Evolutionary conservation across 768 basidiomycete genomes (phyloP).

Genomic region (Clitopilus hobsonii): DNA sequence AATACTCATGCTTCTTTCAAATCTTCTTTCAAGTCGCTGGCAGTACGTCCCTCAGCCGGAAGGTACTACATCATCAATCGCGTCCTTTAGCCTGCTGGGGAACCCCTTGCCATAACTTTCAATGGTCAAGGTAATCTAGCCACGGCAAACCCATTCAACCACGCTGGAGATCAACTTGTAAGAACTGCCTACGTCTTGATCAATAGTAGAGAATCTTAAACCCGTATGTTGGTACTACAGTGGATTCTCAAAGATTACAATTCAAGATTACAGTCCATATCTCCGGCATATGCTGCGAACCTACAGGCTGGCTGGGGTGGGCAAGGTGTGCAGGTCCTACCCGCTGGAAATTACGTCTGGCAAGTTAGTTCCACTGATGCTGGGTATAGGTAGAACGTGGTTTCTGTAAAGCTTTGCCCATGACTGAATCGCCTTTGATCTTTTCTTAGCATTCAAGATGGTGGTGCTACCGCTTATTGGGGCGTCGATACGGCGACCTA

Average conservation of each 20-base stretch:
- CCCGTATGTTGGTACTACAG: not conserved
- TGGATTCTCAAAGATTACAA: slow-evolving; percentile 4
- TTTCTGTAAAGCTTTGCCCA: not conserved
- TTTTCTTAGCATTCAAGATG: slow-evolving; percentile 10
- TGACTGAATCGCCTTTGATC: not conserved
- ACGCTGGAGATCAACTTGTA: slow-evolving; percentile 3
- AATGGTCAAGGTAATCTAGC: slow-evolving; percentile 4
- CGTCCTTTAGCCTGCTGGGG: slow-evolving; percentile 7
- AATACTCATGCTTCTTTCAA: not conserved
- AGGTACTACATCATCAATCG: slow-evolving; percentile 11
- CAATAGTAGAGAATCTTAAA: not conserved
- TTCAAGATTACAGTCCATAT: slow-evolving; percentile 2
- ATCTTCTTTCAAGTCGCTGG: no score
- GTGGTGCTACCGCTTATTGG: slow-evolving; percentile 9
- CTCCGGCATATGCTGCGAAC: slow-evolving; percentile 1
- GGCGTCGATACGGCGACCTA: not conserved
- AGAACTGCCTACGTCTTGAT: slow-evolving; percentile 1
- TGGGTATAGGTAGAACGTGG: not conserved
- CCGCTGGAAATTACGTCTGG: slow-evolving; percentile 10
- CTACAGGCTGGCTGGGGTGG: slow-evolving; percentile 12
- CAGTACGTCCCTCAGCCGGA: slow-evolving; percentile 4
- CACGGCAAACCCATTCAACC: slow-evolving; percentile 4
- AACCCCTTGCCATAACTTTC: slow-evolving; percentile 11
- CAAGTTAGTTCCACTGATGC: slow-evolving; percentile 1
- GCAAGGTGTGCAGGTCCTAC: slow-evolving; percentile 5